phyloP scores from a whole-genome alignment of 805 yeast genomes.

The Wickerhamiella shivajii region DNA sequence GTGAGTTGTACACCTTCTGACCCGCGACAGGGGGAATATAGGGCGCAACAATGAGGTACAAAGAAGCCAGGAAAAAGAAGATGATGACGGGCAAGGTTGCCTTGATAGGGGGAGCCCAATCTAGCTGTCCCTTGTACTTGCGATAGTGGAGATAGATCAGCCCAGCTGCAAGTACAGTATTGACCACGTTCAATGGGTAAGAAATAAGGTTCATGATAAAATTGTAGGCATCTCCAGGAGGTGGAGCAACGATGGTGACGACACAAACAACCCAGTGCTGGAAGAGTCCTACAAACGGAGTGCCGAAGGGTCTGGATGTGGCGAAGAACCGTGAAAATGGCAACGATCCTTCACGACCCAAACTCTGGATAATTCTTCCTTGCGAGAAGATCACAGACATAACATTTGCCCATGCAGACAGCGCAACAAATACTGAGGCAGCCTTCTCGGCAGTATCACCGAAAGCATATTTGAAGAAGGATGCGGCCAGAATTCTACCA shows the following conservation, averaged over 20 bases:
- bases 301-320: constrained; percentile 51
- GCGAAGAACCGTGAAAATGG: constrained; percentile 66
- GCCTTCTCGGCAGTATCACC: constrained; percentile 57
- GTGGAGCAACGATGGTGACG: constrained; percentile 62
- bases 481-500: constrained; percentile 60
- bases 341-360: constrained; percentile 68
- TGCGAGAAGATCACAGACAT: constrained; percentile 68
- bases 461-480: constrained; percentile 58
- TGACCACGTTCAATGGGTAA: constrained; percentile 67
- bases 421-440: constrained; percentile 63
- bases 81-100: constrained; percentile 48
- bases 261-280: constrained; percentile 68
- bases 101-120: constrained; percentile 60
- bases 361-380: constrained; percentile 64
- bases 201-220: constrained; percentile 67
- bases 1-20: constrained; percentile 48
- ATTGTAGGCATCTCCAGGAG: constrained; percentile 80
- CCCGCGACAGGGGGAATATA: constrained; percentile 59
- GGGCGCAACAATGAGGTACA: constrained; percentile 62
- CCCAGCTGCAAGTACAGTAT: constrained; percentile 49
- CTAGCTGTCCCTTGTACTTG: too few species aligned
- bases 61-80: constrained; percentile 50
- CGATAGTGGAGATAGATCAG: constrained; percentile 44
- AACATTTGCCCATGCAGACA: constrained; percentile 72
- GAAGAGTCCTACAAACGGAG: constrained; percentile 59